phyloP scores from a whole-genome alignment of 176 grass and related monocot species.

The Aegilops tauschii region DNA sequence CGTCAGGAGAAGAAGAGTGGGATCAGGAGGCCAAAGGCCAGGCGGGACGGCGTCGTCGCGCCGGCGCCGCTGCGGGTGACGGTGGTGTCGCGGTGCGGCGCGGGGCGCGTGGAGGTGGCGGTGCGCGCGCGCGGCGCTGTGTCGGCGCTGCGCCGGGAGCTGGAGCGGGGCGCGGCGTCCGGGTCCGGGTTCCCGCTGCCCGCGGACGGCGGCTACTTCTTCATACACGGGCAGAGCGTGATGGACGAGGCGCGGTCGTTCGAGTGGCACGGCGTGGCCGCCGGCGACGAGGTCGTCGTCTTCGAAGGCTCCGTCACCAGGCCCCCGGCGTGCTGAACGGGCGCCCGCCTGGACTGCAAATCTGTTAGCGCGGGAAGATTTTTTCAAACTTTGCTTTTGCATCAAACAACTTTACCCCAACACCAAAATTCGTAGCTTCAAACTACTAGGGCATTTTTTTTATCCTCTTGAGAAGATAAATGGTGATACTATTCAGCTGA shows the following conservation, averaged over 20 bases:
- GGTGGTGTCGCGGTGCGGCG: conserved; percentile 34
- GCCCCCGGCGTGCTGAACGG: background rate
- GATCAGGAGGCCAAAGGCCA: background rate
- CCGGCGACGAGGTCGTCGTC: conserved; percentile 44
- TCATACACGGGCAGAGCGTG: conserved; percentile 51
- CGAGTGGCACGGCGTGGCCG: conserved; percentile 48
- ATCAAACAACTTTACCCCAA: no score
- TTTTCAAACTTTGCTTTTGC: no score
- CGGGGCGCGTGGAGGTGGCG: conserved; percentile 8
- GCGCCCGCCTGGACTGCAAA: background rate
- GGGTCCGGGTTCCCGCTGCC: conserved; percentile 31
- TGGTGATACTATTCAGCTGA: no score
- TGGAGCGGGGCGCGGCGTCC: background rate
- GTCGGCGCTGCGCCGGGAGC: conserved; percentile 32
- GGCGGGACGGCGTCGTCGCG: background rate
- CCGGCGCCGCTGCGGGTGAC: conserved; percentile 23
- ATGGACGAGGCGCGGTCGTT: conserved; percentile 46
- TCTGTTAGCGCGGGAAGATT: background rate
- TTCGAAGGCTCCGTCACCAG: conserved; percentile 33
- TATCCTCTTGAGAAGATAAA: no score
- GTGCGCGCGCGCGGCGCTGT: conserved; percentile 28
- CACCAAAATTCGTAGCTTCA: no score
- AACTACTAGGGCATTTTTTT: no score
- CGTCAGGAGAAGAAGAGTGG: background rate
- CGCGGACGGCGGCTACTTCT: conserved; percentile 43